phyloP scores from a whole-genome alignment of 257 asterid genomes.

The Perilla frutescens region DNA sequence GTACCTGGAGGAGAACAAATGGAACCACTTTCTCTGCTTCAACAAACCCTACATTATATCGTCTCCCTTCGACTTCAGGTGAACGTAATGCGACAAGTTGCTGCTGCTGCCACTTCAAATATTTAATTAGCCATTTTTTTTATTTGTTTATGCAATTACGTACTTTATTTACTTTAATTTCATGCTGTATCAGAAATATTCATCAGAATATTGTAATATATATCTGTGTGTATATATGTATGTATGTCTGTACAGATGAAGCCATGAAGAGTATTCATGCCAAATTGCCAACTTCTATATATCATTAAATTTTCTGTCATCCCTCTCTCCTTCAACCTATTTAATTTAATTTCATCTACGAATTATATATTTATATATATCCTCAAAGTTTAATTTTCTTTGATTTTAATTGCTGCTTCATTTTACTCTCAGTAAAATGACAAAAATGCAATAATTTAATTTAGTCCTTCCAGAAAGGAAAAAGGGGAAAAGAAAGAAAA shows the following conservation, averaged over 20 bases:
- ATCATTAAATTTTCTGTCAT: no score
- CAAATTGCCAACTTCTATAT: no score
- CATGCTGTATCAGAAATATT: neutral
- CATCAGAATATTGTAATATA: neutral
- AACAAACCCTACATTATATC: conserved; percentile 86
- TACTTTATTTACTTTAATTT: neutral
- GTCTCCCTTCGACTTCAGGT: conserved; percentile 63
- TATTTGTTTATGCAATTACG: neutral
- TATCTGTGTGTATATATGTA: neutral
- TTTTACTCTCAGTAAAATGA: no score
- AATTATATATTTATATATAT: no score
- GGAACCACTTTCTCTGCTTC: conserved; percentile 57
- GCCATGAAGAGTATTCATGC: conserved; percentile 2
- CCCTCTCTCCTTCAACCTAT: neutral
- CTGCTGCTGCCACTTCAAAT: conserved; percentile 36
- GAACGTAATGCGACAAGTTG: conserved; percentile 70
- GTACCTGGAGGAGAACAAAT: conserved; percentile 79
- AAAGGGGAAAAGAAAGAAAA: no score
- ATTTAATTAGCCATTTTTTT: neutral
- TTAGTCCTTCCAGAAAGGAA: no score
- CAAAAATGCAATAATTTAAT: no score
- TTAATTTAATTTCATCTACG: neutral
- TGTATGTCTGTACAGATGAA: conserved; percentile 15
- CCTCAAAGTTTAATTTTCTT: no score
- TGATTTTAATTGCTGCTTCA: no score